Evolutionary conservation across 1,284 basidiomycete genomes (phyloP).

Genomic region (Laetiporus sulphureus): DNA sequence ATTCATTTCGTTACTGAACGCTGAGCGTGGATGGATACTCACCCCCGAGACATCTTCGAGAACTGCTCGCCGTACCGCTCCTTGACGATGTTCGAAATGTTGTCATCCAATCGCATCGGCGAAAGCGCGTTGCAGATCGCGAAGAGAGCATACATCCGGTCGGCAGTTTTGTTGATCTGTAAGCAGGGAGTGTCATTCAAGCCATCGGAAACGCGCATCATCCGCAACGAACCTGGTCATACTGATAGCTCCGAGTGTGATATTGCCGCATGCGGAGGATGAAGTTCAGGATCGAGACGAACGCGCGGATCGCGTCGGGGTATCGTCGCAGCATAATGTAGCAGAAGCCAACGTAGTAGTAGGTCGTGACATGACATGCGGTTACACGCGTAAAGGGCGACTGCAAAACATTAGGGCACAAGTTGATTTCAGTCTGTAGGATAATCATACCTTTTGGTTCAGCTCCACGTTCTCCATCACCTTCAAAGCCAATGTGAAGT

Average conservation of each 20-base stretch:
- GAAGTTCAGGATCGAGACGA: slow-evolving; percentile 91
- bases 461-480: slow-evolving; percentile 93
- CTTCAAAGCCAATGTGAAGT: slow-evolving; percentile 93
- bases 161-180: slow-evolving; percentile 94
- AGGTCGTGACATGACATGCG: slow-evolving; percentile 90
- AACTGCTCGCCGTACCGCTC: slow-evolving; percentile 93
- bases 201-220: background rate
- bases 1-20: background rate
- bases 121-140: slow-evolving; percentile 91
- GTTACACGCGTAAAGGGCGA: slow-evolving; percentile 88
- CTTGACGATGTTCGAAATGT: slow-evolving; percentile 88
- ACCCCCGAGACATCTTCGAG: slow-evolving; percentile 80
- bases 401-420: too few relatives aligned
- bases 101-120: slow-evolving; percentile 88
- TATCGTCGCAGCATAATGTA: slow-evolving; percentile 94
- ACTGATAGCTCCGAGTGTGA: slow-evolving; percentile 94
- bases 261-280: slow-evolving; percentile 91
- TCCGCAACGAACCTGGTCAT: slow-evolving; percentile 81
- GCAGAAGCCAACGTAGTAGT: slow-evolving; percentile 95
- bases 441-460: slow-evolving; percentile 63
- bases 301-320: slow-evolving; percentile 91
- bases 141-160: slow-evolving; percentile 95
- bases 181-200: background rate
- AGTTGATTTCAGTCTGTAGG: too few relatives aligned
- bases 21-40: slow-evolving; percentile 21